Evolutionary conservation across 352 stramenopile genomes (phyloP).

Genomic region (Globisporangium takayamanum): DNA sequence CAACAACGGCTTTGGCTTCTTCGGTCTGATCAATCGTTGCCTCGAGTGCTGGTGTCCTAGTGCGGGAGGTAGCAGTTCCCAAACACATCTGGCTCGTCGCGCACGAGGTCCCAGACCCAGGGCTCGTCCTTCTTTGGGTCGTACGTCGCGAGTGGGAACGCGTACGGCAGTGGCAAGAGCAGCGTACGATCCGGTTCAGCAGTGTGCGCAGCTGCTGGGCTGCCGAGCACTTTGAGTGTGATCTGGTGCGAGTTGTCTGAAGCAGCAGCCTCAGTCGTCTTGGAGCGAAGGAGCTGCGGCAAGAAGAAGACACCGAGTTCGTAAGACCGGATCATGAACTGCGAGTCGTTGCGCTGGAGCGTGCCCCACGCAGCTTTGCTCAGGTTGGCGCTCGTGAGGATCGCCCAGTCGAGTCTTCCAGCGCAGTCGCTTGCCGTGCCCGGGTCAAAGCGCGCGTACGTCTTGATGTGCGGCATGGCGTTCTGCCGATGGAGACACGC

Average conservation of each 20-base stretch:
- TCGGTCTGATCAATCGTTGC: background rate
- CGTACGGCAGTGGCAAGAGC: constrained; percentile 51
- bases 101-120: constrained; percentile 75
- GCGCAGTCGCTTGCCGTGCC: constrained; percentile 8
- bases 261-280: background rate
- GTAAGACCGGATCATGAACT: constrained; percentile 82
- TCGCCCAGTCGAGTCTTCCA: constrained; percentile 53
- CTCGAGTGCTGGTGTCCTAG: background rate
- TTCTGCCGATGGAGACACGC: constrained; percentile 50
- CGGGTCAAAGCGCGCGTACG: constrained; percentile 56
- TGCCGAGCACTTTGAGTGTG: constrained; percentile 30
- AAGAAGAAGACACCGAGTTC: constrained; percentile 77
- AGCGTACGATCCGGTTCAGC: too few species aligned
- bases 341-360: constrained; percentile 63
- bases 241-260: background rate
- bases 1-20: too few species aligned
- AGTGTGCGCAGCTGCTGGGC: constrained; percentile 15
- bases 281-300: constrained; percentile 20
- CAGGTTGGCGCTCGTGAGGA: constrained; percentile 78
- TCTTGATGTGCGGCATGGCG: constrained; percentile 83
- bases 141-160: constrained; percentile 64
- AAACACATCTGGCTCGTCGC: constrained; percentile 61
- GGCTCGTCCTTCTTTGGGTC: constrained; percentile 63
- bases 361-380: constrained; percentile 79
- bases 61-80: constrained; percentile 62